Base-by-base conservation (phyloP, 2,329 filamentous ascomycete species). In the Alternaria conjuncta region DNA sequence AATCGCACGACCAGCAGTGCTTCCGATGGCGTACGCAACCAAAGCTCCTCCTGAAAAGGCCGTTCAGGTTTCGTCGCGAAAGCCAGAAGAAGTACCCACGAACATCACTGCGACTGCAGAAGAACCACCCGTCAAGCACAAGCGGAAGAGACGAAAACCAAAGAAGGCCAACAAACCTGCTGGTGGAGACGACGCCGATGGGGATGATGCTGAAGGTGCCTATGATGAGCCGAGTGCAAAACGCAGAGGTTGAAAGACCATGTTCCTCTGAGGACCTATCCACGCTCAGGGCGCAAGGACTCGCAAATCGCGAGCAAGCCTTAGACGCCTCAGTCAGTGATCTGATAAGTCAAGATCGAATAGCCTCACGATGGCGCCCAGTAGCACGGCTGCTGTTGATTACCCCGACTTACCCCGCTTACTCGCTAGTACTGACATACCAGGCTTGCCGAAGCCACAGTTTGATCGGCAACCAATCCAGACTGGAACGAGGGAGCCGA, bases 81-180 rank as follows among this genome's bases (percentile, higher is more conserved):
- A 11, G n/a, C 9, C 36, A 41, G 36, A 18, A 18, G 36, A 41
- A 41, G 36, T 18, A 10, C 1, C n/a, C 8, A 54, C 43, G 3
- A 55, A 60, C 2, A 49, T 62, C 6, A 50, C 45, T 6, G 47
- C 62, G 45, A 49, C 54, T 41, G 30, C 23, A 13, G 57, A 51
- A 9, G 55, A 62, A 32, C 60, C 64, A n/a, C 64, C 59, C 25
- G 61, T 41, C 50, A 74, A 75, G 43, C 69, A 64, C 43, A 75
- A 72, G 50, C 72, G 70, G 46, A 72, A 72, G 45, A 71, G 68
- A 55, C 49, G 67, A 45, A 75, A 70, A 49, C 55, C 47, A 21
- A 55, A 63, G 23, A 72, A 68, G 45, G 54, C 59, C 6, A 49
- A 45, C 12, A 28, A 55, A 4, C 12, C 51, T 6, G 43, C 18